Evolutionary conservation across 2,329 filamentous ascomycete genomes (phyloP).

Genomic region (Albifimbria verrucaria): DNA sequence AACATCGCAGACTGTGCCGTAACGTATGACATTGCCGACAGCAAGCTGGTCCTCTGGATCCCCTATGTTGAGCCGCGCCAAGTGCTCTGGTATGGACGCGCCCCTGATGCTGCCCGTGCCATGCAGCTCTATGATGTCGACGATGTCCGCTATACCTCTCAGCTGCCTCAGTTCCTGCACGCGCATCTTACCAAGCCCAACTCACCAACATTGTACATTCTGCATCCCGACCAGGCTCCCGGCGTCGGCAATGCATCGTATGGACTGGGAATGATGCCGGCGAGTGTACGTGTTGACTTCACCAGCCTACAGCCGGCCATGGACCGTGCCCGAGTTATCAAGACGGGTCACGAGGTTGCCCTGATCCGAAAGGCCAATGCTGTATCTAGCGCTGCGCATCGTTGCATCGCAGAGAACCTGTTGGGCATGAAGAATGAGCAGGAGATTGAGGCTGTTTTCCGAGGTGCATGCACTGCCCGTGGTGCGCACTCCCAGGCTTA

Average conservation of each 20-base stretch:
- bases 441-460: slow-evolving; percentile 77
- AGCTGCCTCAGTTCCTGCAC: slow-evolving; percentile 46
- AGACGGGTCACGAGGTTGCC: slow-evolving; percentile 80
- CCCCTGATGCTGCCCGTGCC: slow-evolving; percentile 59
- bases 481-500: slow-evolving; percentile 81
- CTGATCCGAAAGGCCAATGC: slow-evolving; percentile 78
- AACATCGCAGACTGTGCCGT: slow-evolving; percentile 52
- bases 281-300: slow-evolving; percentile 40
- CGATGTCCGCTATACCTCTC: slow-evolving; percentile 58
- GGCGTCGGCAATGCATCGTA: slow-evolving; percentile 34
- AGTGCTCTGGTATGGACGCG: slow-evolving; percentile 62
- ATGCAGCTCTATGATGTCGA: slow-evolving; percentile 65
- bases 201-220: slow-evolving; percentile 39
- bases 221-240: slow-evolving; percentile 44
- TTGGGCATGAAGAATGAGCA: slow-evolving; percentile 69
- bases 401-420: slow-evolving; percentile 64
- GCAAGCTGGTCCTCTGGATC: slow-evolving; percentile 70
- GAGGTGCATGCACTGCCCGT: slow-evolving; percentile 65
- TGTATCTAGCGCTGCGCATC: slow-evolving; percentile 75
- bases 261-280: slow-evolving; percentile 17
- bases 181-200: slow-evolving; percentile 30
- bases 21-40: slow-evolving; percentile 55
- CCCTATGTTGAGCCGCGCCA: slow-evolving; percentile 62
- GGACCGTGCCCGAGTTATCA: slow-evolving; percentile 75
- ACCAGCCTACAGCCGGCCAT: slow-evolving; percentile 65